Percentiles rank a stretch among this genome's conserved stretches.
These are phyloP conservation scores for Debaryomycetaceae sp. DNA, from an alignment of 1,139 yeast genomes.

Conservation along the genomic window DNA sequence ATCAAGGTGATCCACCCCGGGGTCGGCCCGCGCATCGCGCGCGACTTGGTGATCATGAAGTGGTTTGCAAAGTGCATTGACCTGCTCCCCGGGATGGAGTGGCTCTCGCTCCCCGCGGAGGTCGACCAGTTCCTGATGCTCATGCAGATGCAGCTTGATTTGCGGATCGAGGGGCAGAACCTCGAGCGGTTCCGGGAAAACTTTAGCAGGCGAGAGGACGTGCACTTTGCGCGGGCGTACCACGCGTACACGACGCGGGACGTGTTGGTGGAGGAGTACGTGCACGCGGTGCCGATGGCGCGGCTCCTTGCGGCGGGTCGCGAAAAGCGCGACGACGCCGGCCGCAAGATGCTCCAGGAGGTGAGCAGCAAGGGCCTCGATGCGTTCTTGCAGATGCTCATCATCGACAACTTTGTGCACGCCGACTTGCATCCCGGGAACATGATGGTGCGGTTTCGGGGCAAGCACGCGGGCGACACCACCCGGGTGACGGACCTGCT, in stretches of 20 bases:
- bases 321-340: conserved; percentile 32
- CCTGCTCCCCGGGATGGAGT: conserved; percentile 85
- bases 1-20: conserved; percentile 87
- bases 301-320: conserved; percentile 41
- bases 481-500: conserved; percentile 39
- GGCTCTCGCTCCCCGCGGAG: conserved; percentile 93
- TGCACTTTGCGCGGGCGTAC: conserved; percentile 77
- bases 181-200: conserved; percentile 57
- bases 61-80: conserved; percentile 66
- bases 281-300: conserved; percentile 77
- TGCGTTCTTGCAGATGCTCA: conserved; percentile 85
- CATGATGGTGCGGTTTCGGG: conserved; percentile 64
- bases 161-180: conserved; percentile 82
- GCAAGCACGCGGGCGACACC: conserved; percentile 37
- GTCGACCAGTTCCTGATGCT: conserved; percentile 77
- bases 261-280: conserved; percentile 77
- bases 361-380: conserved; percentile 84
- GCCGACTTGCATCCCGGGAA: conserved; percentile 97
- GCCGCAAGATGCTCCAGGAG: conserved; percentile 53
- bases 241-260: conserved; percentile 54
- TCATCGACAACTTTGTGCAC: conserved; percentile 86
- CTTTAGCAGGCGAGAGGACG: conserved; percentile 46
- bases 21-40: conserved; percentile 57
- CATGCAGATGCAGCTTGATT: conserved; percentile 82
- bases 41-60: conserved; percentile 78